Conservation (phyloP, 2,329 filamentous ascomycete species). For the Talaromyces verruculosus region DNA sequence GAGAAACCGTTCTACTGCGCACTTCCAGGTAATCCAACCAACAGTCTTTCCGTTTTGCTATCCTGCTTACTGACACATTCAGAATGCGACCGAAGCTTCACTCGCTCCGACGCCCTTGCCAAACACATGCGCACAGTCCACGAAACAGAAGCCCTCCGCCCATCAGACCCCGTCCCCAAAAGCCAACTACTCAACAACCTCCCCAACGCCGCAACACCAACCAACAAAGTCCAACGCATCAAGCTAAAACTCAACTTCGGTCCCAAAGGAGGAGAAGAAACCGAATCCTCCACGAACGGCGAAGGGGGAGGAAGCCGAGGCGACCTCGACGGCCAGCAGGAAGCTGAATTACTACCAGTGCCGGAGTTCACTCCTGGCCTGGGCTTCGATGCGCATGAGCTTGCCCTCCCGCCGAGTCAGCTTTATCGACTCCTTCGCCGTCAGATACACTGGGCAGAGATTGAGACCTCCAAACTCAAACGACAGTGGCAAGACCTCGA, state of each 20-base stretch:
- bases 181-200: slow-evolving; percentile 31
- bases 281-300: slow-evolving; percentile 24
- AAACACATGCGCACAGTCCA: slow-evolving; percentile 99
- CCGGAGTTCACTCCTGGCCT: slow-evolving; percentile 44
- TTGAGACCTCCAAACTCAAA: slow-evolving; percentile 42
- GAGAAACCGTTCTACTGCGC: slow-evolving; percentile 99
- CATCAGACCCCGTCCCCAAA: slow-evolving; percentile 52
- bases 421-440: slow-evolving; percentile 48
- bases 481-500: slow-evolving; percentile 40
- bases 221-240: slow-evolving; percentile 37
- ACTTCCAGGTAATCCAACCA: slow-evolving; percentile 66
- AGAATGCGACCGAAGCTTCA: slow-evolving; percentile 98
- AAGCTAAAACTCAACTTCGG: slow-evolving; percentile 45
- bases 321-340: slow-evolving; percentile 36
- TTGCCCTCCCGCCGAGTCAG: slow-evolving; percentile 42
- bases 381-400: slow-evolving; percentile 47
- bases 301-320: slow-evolving; percentile 32
- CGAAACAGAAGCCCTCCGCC: slow-evolving; percentile 90
- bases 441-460: slow-evolving; percentile 50
- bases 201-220: slow-evolving; percentile 39
- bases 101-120: slow-evolving; percentile 87
- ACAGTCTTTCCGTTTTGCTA: not conserved
- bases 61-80: slow-evolving; percentile 9
- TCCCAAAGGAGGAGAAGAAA: slow-evolving; percentile 33
- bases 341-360: slow-evolving; percentile 35